Base-by-base conservation (phyloP, 805 yeast species). In the Lachancea quebecensis region DNA sequence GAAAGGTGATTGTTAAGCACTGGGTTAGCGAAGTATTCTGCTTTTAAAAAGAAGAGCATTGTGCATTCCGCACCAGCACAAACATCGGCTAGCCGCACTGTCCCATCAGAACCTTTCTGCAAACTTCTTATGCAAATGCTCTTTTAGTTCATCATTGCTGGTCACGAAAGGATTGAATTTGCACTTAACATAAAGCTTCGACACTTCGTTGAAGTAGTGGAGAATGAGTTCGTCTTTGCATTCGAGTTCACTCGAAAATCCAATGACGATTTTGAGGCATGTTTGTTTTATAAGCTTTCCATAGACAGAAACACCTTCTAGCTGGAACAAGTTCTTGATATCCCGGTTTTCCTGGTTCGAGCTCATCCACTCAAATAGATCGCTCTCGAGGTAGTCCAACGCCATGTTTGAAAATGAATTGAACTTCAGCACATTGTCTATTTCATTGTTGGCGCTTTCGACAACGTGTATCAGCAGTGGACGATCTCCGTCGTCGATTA, bases 1-100 rank as follows among this genome's bases (percentile, higher is more conserved):
- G 96, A 0, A 75, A 78, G 54, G 58, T 69, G 2, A 86, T 83
- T 4, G 74, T 86, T 25, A 65, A 63, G 35, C 95, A 86, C 60
- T 82, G 84, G 73, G 64, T 81, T 9, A 66, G 73, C 25, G 62
- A 71, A 25, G 74, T 69, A 9, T 67, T 76, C 44, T 46, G 50
- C 41, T 45, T 38, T 27, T 46, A 40, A 28, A 49, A 30, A 21
- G 25, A 7, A 21, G 25, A 7, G 25, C 7, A 7, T 7, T 21
- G 25, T 21, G 6, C 25, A 21, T 21, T 21, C 25, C 25, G 4
- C 25, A 7, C 25, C 7, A 4, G 25, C 25, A n/a, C n/a, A n/a
- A 21, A 21, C 25, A 21, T 7, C 25, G 25, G 25, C 25, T 21
- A 21, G 25, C 25, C 25, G 25, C 25, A 21, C 25, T 21, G 25